These are phyloP conservation scores for Penicillium sp. DNA, from an alignment of 2,329 filamentous ascomycete species.

Conservation along the genomic window DNA sequence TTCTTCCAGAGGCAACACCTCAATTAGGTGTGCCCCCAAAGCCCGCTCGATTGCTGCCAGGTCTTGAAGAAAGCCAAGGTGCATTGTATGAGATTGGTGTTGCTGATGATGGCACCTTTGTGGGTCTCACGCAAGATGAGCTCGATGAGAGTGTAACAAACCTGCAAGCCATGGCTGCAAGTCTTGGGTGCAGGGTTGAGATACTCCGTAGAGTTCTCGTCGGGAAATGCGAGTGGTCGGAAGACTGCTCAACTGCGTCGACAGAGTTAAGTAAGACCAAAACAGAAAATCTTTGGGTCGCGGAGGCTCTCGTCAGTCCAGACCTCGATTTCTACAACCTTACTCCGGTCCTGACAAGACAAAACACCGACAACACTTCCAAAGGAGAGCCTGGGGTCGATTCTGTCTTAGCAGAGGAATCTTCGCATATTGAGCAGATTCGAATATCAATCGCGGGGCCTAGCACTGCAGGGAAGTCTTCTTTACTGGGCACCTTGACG, in stretches of 20 bases:
- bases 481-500: constrained; percentile 82
- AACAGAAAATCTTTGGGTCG: constrained; percentile 74
- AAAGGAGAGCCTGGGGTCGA: not conserved
- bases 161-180: constrained; percentile 87
- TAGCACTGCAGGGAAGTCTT: constrained; percentile 91
- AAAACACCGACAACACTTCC: not conserved
- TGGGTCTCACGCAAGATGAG: constrained; percentile 87
- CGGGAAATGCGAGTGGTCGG: constrained; percentile 71
- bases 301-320: constrained; percentile 86
- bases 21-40: constrained; percentile 62
- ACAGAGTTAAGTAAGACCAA: constrained; percentile 31
- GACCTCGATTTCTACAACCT: constrained; percentile 56
- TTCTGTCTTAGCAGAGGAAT: constrained; percentile 25
- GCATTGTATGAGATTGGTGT: constrained; percentile 97
- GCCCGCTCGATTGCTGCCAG: constrained; percentile 64
- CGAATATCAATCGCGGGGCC: constrained; percentile 86
- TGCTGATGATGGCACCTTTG: constrained; percentile 87
- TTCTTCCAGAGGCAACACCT: constrained; percentile 67
- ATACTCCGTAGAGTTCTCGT: constrained; percentile 82
- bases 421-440: constrained; percentile 71
- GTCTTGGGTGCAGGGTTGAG: constrained; percentile 83
- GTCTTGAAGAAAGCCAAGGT: constrained; percentile 89
- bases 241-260: constrained; percentile 28
- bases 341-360: constrained; percentile 15
- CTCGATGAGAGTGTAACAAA: constrained; percentile 88